A percentile compares a stretch with the other conserved stretches of the same genome.
Conservation (phyloP, 2,329 filamentous ascomycete genomes). For the Thielaviopsis musarum region DNA sequence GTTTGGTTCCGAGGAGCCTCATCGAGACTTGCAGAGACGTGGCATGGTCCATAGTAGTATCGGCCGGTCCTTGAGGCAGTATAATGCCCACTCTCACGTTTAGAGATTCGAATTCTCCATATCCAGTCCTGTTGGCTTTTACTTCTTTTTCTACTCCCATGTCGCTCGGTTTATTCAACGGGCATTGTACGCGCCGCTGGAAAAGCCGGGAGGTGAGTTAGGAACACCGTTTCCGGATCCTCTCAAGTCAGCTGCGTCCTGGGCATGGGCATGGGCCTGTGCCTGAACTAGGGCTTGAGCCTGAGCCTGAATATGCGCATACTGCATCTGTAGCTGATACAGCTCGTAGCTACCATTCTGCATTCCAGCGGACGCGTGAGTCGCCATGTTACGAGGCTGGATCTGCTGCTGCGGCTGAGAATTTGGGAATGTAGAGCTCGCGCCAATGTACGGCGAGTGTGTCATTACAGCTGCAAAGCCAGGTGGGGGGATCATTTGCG, state of each 20-base stretch:
- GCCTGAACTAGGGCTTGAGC: neutral
- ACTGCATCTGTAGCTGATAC: neutral
- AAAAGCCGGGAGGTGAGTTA: slow-evolving; percentile 4
- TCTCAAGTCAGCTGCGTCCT: neutral
- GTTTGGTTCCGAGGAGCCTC: too few species aligned
- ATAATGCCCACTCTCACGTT: too few species aligned
- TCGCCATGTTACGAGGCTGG: slow-evolving; percentile 3
- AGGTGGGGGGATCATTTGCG: neutral
- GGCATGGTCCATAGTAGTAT: too few species aligned
- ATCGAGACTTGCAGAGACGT: too few species aligned
- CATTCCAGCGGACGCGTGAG: neutral
- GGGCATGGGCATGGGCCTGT: neutral
- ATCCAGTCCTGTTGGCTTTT: neutral
- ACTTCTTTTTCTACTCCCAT: neutral
- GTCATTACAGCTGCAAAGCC: neutral
- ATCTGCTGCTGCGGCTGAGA: slow-evolving; percentile 1
- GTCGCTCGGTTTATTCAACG: neutral
- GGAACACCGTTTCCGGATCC: neutral
- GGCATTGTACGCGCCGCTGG: neutral
- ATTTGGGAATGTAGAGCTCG: neutral
- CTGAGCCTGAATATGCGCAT: neutral
- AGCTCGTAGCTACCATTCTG: neutral
- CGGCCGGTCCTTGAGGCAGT: too few species aligned
- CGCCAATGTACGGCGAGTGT: neutral
- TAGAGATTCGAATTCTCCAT: too few species aligned